Evolutionary conservation across 352 stramenopile genomes (phyloP).

Genomic region (Pythium rhizo-oryzae): DNA sequence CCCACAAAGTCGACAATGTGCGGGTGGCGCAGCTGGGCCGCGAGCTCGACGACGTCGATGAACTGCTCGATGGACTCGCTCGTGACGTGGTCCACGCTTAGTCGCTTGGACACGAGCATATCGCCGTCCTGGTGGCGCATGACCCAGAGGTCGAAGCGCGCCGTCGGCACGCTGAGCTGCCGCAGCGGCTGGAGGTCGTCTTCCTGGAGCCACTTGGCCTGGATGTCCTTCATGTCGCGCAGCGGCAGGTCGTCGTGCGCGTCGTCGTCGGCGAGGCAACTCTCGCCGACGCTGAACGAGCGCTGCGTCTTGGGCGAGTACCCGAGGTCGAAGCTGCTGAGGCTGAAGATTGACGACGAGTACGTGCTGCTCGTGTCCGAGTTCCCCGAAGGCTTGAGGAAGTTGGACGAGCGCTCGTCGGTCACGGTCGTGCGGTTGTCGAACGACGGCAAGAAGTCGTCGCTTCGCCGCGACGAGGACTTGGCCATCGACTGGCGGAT

Average conservation of each 20-base stretch:
- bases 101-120: constrained; percentile 29
- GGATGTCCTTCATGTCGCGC: constrained; percentile 20
- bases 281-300: constrained; percentile 11
- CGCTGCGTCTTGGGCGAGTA: constrained; percentile 16
- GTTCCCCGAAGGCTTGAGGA: constrained; percentile 8
- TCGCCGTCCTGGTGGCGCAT: constrained; percentile 20
- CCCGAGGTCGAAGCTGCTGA: constrained; percentile 21
- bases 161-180: constrained; percentile 12
- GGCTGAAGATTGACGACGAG: constrained; percentile 26
- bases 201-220: constrained; percentile 21
- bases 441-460: constrained; percentile 5
- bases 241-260: constrained; percentile 5
- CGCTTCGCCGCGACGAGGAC: constrained; percentile 8
- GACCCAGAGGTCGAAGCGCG: constrained; percentile 21
- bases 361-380: constrained; percentile 27
- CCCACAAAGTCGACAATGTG: constrained; percentile 34
- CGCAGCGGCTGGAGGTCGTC: constrained; percentile 23
- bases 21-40: constrained; percentile 26
- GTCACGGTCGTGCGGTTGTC: constrained; percentile 9
- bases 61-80: constrained; percentile 31
- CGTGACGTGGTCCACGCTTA: constrained; percentile 7
- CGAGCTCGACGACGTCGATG: constrained; percentile 34
- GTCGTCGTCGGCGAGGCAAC: not conserved
- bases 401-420: constrained; percentile 18
- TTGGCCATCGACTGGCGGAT: constrained; percentile 12